phyloP scores from a whole-genome alignment of 1,284 basidiomycete species.

The Polyporus tsugae region DNA sequence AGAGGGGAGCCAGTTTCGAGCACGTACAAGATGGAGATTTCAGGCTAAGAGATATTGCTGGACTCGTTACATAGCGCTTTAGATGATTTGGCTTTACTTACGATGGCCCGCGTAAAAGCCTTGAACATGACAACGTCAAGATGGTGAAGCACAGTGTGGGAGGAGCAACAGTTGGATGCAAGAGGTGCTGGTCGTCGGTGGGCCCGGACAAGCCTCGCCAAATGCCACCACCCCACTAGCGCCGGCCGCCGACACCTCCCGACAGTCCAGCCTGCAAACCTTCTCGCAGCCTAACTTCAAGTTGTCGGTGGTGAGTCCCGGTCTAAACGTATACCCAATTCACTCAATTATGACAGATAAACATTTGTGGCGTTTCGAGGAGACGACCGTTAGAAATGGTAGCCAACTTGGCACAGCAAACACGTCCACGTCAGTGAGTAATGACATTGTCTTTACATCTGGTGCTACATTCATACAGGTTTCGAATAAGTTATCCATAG shows the following conservation, averaged over 20 bases:
- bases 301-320: too few species aligned
- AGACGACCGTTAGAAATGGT: not conserved
- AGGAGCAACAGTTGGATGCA: not conserved
- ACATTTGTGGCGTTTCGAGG: not conserved
- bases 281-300: too few species aligned
- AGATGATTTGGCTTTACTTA: constrained; percentile 3
- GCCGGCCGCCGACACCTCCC: too few species aligned
- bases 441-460: not conserved
- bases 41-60: constrained; percentile 49
- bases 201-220: too few species aligned
- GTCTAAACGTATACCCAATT: too few species aligned
- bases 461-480: not conserved
- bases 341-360: not conserved
- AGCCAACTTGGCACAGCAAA: not conserved
- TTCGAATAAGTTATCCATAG: not conserved
- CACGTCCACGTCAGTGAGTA: not conserved
- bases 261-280: too few species aligned
- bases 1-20: constrained; percentile 1
- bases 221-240: too few species aligned
- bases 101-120: constrained; percentile 26
- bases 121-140: constrained; percentile 28
- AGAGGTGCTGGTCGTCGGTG: not conserved
- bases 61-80: not conserved
- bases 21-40: constrained; percentile 72
- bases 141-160: too few species aligned